Evolutionary conservation across 306 rosid genomes (phyloP).

Genomic region (Lagenaria siceraria): DNA sequence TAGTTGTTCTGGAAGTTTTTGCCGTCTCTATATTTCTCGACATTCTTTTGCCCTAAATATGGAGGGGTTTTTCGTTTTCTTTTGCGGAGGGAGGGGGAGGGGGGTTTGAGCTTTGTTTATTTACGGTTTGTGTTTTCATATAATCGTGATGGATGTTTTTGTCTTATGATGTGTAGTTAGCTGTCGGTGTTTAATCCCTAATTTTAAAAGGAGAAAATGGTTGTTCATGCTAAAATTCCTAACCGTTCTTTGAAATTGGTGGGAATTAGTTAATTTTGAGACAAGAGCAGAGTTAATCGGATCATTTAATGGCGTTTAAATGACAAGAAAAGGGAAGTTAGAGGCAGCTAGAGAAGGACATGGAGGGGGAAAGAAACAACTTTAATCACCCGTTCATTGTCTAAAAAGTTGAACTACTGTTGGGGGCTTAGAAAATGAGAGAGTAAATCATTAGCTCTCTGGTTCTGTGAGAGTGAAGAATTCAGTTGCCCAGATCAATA

Average conservation of each 20-base stretch:
- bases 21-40: neutral
- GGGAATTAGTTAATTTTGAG: neutral
- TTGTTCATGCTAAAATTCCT: neutral
- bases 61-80: neutral
- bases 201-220: neutral
- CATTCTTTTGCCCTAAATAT: neutral
- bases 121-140: neutral
- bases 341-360: neutral
- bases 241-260: neutral
- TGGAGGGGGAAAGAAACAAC: neutral
- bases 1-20: neutral
- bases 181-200: neutral
- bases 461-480: neutral
- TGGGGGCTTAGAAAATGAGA: neutral
- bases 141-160: neutral
- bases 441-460: neutral
- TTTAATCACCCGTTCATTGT: neutral
- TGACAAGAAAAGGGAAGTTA: neutral
- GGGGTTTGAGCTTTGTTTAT: neutral
- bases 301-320: neutral
- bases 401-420: neutral
- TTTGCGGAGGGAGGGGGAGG: too few relatives aligned
- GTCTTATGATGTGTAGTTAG: neutral
- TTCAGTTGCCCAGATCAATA: neutral
- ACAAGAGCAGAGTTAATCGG: neutral